phyloP scores from a whole-genome alignment of 1,284 basidiomycete species.

The Trichosporon coremiiforme region DNA sequence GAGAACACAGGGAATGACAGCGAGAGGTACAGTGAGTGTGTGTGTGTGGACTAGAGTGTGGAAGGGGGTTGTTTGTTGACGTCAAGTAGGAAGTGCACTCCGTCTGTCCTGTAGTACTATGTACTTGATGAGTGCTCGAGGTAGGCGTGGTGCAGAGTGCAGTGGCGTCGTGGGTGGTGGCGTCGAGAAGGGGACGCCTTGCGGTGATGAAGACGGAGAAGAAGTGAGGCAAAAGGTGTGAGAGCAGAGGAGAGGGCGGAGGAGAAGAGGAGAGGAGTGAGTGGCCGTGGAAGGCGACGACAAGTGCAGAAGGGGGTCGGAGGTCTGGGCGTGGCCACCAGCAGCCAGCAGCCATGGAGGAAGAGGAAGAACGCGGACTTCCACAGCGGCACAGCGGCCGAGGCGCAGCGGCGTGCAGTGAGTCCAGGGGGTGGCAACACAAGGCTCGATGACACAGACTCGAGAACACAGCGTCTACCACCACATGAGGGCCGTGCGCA shows the following conservation, averaged over 20 bases:
- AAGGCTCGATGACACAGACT: neutral
- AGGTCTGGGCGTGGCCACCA: constrained; percentile 1
- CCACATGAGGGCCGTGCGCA: neutral
- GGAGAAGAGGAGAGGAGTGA: neutral
- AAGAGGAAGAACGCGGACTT: neutral
- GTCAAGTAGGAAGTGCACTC: neutral
- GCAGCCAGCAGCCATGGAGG: neutral
- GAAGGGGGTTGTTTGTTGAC: neutral
- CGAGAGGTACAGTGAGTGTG: neutral
- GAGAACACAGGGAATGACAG: neutral
- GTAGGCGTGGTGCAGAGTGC: constrained; percentile 1
- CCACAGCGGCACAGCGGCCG: neutral
- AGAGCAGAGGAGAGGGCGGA: neutral
- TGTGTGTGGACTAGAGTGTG: neutral
- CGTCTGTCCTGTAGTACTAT: neutral
- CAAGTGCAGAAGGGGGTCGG: constrained; percentile 1
- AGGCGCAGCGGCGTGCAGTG: neutral
- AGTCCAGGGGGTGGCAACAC: neutral
- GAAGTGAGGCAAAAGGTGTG: neutral
- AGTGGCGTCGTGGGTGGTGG: constrained; percentile 14
- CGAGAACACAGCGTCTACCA: neutral
- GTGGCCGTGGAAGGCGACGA: neutral
- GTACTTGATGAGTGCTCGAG: neutral
- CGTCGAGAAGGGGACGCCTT: neutral
- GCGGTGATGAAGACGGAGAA: neutral